These are phyloP conservation scores for Podila epigama DNA, from an alignment of 192 early-diverging fungal species.

Conservation along the genomic window DNA sequence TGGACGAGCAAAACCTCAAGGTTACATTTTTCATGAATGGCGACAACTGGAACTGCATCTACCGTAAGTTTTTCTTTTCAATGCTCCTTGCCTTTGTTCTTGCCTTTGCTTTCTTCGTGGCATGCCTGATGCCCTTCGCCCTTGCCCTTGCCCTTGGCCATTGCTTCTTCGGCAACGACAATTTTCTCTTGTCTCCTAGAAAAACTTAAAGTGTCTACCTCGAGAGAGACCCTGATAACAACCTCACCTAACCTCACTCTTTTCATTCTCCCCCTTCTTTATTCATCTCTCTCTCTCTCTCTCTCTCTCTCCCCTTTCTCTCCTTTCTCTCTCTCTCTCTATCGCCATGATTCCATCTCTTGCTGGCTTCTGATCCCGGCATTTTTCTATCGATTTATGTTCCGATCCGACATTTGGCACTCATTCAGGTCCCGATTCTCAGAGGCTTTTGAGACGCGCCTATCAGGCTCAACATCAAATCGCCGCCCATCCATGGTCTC, in stretches of 20 bases:
- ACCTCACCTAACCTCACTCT: neutral
- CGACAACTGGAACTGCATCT: constrained; percentile 48
- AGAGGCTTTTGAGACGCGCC: constrained; percentile 29
- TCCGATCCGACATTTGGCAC: too few relatives aligned
- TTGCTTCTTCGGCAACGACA: neutral
- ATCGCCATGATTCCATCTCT: neutral
- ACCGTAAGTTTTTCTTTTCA: constrained; percentile 46
- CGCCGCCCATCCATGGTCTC: constrained; percentile 67
- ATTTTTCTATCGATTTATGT: neutral
- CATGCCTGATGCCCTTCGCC: too few relatives aligned
- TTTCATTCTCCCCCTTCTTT: neutral
- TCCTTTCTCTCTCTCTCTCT: neutral
- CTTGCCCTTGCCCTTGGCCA: too few relatives aligned
- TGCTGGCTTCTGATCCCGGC: too few relatives aligned
- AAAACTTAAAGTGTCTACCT: neutral
- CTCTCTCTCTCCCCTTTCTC: neutral
- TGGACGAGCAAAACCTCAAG: constrained; percentile 58
- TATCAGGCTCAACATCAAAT: constrained; percentile 63
- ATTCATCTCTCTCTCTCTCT: constrained; percentile 1
- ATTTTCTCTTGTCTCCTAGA: neutral
- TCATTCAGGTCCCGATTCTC: constrained; percentile 24
- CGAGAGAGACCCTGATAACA: neutral
- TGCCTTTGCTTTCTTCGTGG: neutral
- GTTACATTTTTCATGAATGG: constrained; percentile 75
- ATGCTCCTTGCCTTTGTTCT: neutral